Evolutionary conservation across 352 stramenopile genomes (phyloP).

Genomic region (Globisporangium yorkense): DNA sequence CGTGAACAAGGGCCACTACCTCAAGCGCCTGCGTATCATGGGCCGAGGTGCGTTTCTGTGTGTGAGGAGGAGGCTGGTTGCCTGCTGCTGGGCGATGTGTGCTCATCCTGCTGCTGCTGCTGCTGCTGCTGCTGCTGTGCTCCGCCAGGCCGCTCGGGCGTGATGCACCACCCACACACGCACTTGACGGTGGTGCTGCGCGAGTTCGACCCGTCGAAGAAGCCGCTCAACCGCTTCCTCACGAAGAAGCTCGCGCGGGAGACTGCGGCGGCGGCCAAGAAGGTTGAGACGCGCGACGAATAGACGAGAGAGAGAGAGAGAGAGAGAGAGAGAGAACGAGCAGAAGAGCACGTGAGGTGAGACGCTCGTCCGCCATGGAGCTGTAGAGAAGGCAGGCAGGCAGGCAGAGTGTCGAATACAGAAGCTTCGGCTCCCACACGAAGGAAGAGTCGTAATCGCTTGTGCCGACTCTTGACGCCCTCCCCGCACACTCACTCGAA

Average conservation of each 20-base stretch:
- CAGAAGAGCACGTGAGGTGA: too few relatives aligned
- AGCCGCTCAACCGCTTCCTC: conserved; percentile 66
- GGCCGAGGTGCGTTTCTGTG: conserved; percentile 42
- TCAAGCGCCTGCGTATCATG: conserved; percentile 85
- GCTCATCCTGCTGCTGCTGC: neutral
- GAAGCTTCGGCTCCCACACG: too few relatives aligned
- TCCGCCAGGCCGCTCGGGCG: conserved; percentile 56
- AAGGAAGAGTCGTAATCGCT: too few relatives aligned
- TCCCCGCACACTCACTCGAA: too few relatives aligned
- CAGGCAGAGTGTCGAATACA: too few relatives aligned
- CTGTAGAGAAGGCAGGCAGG: neutral
- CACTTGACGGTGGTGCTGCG: conserved; percentile 75
- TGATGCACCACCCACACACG: conserved; percentile 81
- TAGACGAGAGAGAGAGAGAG: conserved; percentile 17
- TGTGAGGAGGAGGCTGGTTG: neutral
- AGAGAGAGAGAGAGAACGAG: neutral
- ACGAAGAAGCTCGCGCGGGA: conserved; percentile 70
- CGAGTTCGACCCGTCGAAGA: conserved; percentile 76
- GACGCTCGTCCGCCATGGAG: too few relatives aligned
- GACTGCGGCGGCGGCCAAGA: conserved; percentile 20
- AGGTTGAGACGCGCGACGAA: conserved; percentile 23
- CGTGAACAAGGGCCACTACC: conserved; percentile 78
- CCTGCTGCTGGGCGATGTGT: neutral
- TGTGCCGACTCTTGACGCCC: too few relatives aligned
- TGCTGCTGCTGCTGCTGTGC: conserved; percentile 8